Base-by-base conservation (phyloP, 1,284 basidiomycete genomes). In the Testicularia cyperi region DNA sequence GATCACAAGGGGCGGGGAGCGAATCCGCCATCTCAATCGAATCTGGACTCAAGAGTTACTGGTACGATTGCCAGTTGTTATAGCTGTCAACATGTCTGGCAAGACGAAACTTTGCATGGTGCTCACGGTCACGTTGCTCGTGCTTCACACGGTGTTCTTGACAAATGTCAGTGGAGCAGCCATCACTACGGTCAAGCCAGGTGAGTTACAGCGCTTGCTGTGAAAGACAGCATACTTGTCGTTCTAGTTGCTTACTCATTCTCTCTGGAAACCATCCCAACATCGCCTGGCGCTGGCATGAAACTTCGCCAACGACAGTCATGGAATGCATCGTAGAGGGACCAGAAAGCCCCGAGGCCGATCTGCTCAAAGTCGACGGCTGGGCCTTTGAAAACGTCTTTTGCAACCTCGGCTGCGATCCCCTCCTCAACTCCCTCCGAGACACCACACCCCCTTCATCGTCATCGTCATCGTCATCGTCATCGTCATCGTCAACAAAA, bases 331-430 rank as follows among this genome's bases (percentile, higher is more conserved):
- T 28, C 7, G 45, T 49, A 6, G 28, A 40, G 1, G 42, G 51
- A 3, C 49, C 41, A 1, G 35, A 49, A 4, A 54, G 49, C 9
- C 56, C 56, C 10, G 56, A 61, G 38, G 41, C 49, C 8, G 45
- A 40, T 4, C 35, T 61, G 3, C 49, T 49, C 4, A 44, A 61
- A 32, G 56, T 46, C 13, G 56, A 61, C 25, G 29, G 20, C 14
- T 39, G 38, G 7, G 56, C 56, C 2, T 5, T 61, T 14, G 13
- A 16, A 15, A 30, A 32, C 18, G 45, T 49, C 44, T 61, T 27
- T 36, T 61, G 56, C 32, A 24, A 35, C n/a, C 8, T 19, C 7
- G 56, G 56, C 12, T 61, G 56, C 35, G 56, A 54, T 21, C 31
- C 33, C 19, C 38, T 38, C 8, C 38, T 54, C 35, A 61, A 61